Evolutionary conservation across 2,329 filamentous ascomycete genomes (phyloP).

Genomic region (Venturia effusa): DNA sequence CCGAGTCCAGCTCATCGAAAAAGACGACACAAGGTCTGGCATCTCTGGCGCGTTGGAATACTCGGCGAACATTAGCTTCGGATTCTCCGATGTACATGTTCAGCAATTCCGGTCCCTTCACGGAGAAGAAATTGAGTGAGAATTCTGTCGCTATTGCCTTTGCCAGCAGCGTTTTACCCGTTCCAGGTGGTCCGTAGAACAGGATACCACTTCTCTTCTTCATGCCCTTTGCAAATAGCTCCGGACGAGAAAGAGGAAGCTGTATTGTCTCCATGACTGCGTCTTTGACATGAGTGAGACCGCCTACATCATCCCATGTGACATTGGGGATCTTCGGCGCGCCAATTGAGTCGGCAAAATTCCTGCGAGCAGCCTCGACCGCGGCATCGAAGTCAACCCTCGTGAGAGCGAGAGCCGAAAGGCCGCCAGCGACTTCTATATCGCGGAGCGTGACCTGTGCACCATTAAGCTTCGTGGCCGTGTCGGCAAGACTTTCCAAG

Average conservation of each 20-base stretch:
- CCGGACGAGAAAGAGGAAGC: slow-evolving; percentile 78
- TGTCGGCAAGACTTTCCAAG: slow-evolving; percentile 58
- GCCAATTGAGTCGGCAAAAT: slow-evolving; percentile 94
- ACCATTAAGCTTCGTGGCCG: slow-evolving; percentile 23
- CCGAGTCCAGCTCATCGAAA: slow-evolving; percentile 86
- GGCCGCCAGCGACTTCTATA: slow-evolving; percentile 77
- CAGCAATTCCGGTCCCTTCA: slow-evolving; percentile 82
- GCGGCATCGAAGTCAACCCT: slow-evolving; percentile 83
- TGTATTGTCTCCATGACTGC: slow-evolving; percentile 97
- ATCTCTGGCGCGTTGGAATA: slow-evolving; percentile 79
- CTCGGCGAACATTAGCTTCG: slow-evolving; percentile 79
- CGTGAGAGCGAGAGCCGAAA: slow-evolving; percentile 65
- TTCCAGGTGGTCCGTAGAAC: slow-evolving; percentile 85
- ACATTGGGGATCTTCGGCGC: slow-evolving; percentile 98
- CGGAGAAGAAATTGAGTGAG: slow-evolving; percentile 87
- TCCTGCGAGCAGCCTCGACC: slow-evolving; percentile 90
- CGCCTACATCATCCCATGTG: slow-evolving; percentile 91
- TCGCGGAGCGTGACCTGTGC: slow-evolving; percentile 59
- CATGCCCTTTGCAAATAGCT: slow-evolving; percentile 93
- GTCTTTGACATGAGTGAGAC: slow-evolving; percentile 86
- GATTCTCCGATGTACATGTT: slow-evolving; percentile 97
- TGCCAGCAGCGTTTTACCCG: slow-evolving; percentile 83
- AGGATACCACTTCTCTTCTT: slow-evolving; percentile 93
- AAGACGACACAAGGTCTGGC: slow-evolving; percentile 84
- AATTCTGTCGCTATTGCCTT: slow-evolving; percentile 93